Evolutionary conservation across 805 yeast genomes (phyloP).

Genomic region (Komagataella mondaviorum): DNA sequence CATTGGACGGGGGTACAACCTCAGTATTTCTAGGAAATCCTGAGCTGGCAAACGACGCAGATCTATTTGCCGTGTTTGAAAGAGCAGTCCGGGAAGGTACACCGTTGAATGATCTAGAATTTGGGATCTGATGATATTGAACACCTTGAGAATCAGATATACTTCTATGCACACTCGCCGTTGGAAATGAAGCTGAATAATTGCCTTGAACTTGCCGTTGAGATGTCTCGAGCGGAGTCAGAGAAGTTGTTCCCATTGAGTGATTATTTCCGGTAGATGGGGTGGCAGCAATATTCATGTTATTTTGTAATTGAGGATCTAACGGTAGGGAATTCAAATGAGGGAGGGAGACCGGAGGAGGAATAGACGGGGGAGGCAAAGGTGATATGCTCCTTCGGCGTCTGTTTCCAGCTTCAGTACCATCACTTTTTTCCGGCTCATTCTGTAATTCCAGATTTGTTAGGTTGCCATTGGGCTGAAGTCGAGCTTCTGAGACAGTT

Average conservation of each 20-base stretch:
- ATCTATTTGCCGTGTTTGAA: background rate
- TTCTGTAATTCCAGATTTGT: background rate
- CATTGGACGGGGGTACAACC: background rate
- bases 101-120: background rate
- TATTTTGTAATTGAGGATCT: background rate
- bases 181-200: background rate
- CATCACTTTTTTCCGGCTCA: background rate
- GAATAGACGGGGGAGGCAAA: background rate
- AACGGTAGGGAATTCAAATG: background rate
- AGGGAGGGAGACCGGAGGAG: background rate
- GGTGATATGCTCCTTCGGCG: background rate
- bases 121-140: background rate
- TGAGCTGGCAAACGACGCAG: background rate
- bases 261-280: background rate
- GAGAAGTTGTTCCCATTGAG: background rate
- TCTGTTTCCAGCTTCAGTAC: background rate
- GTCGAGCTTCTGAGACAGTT: background rate
- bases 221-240: background rate
- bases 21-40: background rate
- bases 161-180: background rate
- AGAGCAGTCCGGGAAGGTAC: background rate
- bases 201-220: background rate
- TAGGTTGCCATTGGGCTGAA: background rate
- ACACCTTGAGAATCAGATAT: background rate
- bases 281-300: background rate